A percentile compares a stretch with the other conserved stretches of the same genome.
These are phyloP conservation scores for Cercophora scortea DNA, from an alignment of 495 filamentous ascomycete species.

Conservation along the genomic window DNA sequence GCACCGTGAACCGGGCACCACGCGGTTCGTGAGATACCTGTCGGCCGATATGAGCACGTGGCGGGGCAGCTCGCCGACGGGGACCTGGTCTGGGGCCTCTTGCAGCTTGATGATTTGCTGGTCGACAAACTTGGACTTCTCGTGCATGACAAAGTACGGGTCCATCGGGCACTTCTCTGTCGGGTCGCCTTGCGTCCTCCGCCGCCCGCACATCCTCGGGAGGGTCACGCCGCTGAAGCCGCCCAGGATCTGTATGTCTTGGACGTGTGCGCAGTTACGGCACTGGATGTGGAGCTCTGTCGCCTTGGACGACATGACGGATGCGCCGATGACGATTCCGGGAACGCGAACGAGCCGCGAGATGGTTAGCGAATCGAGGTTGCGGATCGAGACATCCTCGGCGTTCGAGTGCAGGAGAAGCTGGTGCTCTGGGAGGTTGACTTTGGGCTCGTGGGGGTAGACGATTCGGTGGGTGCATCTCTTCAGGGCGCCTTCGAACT, in stretches of 20 bases:
- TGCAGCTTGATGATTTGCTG: slow-evolving; percentile 98
- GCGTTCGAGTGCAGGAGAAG: slow-evolving; percentile 90
- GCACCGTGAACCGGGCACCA: slow-evolving; percentile 91
- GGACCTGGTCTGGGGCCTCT: slow-evolving; percentile 96
- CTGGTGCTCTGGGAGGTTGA: slow-evolving; percentile 80
- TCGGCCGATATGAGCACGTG: slow-evolving; percentile 95
- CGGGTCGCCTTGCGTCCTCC: slow-evolving; percentile 48
- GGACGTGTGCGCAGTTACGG: slow-evolving; percentile 70
- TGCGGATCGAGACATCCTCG: slow-evolving; percentile 85
- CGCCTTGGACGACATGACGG: slow-evolving; percentile 92
- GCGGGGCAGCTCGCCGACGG: slow-evolving; percentile 90
- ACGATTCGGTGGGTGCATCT: slow-evolving; percentile 90
- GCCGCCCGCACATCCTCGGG: slow-evolving; percentile 66
- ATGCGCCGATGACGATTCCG: slow-evolving; percentile 96
- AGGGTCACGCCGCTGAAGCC: slow-evolving; percentile 83
- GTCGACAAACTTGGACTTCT: slow-evolving; percentile 92
- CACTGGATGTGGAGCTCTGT: slow-evolving; percentile 83
- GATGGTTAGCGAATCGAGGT: slow-evolving; percentile 86
- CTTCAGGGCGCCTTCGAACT: slow-evolving; percentile 89
- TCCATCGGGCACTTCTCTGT: slow-evolving; percentile 76
- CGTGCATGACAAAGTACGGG: slow-evolving; percentile 91
- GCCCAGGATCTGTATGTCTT: slow-evolving; percentile 64
- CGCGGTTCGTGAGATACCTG: slow-evolving; percentile 89
- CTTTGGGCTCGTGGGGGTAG: slow-evolving; percentile 60
- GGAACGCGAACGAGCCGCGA: slow-evolving; percentile 93